Percentiles rank a stretch among this genome's conserved stretches.
Evolutionary conservation across 768 basidiomycete genomes (phyloP).

Genomic region (Pulveroboletus sp.): DNA sequence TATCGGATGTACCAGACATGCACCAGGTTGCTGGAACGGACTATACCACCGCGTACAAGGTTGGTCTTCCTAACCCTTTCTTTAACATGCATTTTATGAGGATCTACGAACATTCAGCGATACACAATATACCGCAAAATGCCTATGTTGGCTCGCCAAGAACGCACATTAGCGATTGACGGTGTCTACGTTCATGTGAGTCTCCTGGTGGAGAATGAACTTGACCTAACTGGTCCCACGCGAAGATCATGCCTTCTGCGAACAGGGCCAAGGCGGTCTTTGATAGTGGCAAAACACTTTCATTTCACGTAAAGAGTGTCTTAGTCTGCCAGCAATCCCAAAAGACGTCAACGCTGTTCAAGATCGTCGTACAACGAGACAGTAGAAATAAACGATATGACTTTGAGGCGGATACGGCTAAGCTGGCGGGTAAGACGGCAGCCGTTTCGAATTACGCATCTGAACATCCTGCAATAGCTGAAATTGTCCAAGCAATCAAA

Average conservation of each 20-base stretch:
- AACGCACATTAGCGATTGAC: slow-evolving; percentile 89
- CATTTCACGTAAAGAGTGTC: slow-evolving; percentile 88
- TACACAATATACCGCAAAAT: slow-evolving; percentile 91
- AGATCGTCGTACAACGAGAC: slow-evolving; percentile 76
- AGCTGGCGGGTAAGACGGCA: slow-evolving; percentile 59
- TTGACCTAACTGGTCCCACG: slow-evolving; percentile 8
- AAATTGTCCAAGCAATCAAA: slow-evolving; percentile 73
- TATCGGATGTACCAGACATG: slow-evolving; percentile 60
- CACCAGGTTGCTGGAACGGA: slow-evolving; percentile 64
- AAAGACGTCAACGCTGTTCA: slow-evolving; percentile 80
- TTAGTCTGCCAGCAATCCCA: slow-evolving; percentile 77
- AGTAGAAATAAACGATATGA: slow-evolving; percentile 88
- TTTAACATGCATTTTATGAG: neutral
- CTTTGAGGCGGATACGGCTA: slow-evolving; percentile 89
- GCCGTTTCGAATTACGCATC: neutral
- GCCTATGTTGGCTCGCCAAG: slow-evolving; percentile 89
- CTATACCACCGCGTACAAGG: slow-evolving; percentile 83
- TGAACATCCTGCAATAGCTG: slow-evolving; percentile 38
- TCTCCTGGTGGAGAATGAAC: neutral
- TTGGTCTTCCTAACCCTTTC: slow-evolving; percentile 21
- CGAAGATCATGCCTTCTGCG: slow-evolving; percentile 82
- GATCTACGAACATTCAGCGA: slow-evolving; percentile 47
- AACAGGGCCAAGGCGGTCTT: slow-evolving; percentile 78
- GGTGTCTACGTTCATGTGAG: slow-evolving; percentile 87
- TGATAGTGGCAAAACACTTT: slow-evolving; percentile 85